Percentiles rank a stretch among this genome's conserved stretches.
phyloP scores from a whole-genome alignment of 2,329 filamentous ascomycete genomes.

The Falciphora oryzae region DNA sequence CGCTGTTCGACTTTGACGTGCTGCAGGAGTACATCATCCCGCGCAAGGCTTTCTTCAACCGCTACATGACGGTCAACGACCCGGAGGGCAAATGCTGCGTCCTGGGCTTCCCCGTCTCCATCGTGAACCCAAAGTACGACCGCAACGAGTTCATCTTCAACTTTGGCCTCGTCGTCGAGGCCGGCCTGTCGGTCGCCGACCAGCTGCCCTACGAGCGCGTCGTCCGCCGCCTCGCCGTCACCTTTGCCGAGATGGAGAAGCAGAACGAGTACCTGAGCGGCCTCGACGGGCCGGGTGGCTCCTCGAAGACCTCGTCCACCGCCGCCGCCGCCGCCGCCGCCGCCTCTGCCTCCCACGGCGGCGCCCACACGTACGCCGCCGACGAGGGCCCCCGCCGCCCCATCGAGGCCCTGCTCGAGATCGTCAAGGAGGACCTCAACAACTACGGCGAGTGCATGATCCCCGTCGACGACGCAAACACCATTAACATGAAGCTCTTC shows the following conservation, averaged over 20 bases:
- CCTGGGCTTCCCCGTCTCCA: constrained; percentile 83
- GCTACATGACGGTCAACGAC: constrained; percentile 74
- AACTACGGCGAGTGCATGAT: constrained; percentile 99
- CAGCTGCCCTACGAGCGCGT: constrained; percentile 78
- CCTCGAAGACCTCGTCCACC: neutral
- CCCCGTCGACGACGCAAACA: constrained; percentile 89
- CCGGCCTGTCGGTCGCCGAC: constrained; percentile 44
- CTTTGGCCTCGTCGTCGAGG: constrained; percentile 63
- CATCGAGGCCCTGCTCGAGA: constrained; percentile 80
- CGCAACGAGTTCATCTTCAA: constrained; percentile 99
- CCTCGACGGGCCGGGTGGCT: constrained; percentile 12
- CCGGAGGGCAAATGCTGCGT: constrained; percentile 66
- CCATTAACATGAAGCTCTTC: constrained; percentile 93
- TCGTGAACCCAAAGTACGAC: constrained; percentile 74
- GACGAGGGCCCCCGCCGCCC: constrained; percentile 43
- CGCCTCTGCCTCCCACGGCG: constrained; percentile 48
- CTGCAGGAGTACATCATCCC: constrained; percentile 93
- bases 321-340: constrained; percentile 47
- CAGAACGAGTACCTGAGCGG: constrained; percentile 75
- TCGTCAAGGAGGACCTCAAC: constrained; percentile 80
- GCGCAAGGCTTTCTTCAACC: constrained; percentile 90
- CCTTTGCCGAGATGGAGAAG: constrained; percentile 87
- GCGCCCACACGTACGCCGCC: constrained; percentile 19
- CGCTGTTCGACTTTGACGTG: constrained; percentile 78
- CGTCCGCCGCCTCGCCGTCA: constrained; percentile 75